Percentiles rank a stretch among this genome's conserved stretches.
phyloP scores from a whole-genome alignment of 768 basidiomycete genomes.

The Rhizopogon rudus region DNA sequence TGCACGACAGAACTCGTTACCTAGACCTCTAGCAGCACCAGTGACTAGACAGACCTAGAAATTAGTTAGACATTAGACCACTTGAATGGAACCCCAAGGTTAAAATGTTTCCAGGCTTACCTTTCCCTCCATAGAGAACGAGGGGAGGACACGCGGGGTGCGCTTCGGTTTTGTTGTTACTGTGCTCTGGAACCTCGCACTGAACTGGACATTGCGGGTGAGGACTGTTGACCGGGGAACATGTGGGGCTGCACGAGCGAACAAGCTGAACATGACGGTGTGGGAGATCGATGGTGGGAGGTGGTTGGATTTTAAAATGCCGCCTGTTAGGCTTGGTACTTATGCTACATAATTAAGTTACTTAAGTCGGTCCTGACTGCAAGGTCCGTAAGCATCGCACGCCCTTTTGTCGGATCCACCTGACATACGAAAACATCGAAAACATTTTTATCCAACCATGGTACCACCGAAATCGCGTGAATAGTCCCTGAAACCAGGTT shows the following conservation, averaged over 20 bases:
- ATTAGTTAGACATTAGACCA: background rate
- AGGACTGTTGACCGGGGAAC: conserved; percentile 10
- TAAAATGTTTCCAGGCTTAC: conserved; percentile 28
- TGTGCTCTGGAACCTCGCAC: conserved; percentile 23
- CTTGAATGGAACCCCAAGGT: background rate
- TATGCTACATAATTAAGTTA: conserved; percentile 3
- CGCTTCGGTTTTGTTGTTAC: conserved; percentile 8
- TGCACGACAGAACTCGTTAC: conserved; percentile 86
- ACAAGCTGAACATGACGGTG: conserved; percentile 23
- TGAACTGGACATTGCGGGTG: conserved; percentile 6
- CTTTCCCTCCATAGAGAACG: conserved; percentile 78
- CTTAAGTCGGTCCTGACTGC: conserved; percentile 3
- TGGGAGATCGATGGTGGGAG: conserved; percentile 8
- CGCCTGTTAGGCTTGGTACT: background rate
- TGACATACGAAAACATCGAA: background rate
- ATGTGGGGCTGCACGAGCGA: conserved; percentile 19
- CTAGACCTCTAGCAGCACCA: conserved; percentile 88
- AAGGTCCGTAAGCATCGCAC: no score
- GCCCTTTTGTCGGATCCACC: no score
- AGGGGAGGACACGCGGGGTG: conserved; percentile 52
- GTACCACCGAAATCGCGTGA: background rate
- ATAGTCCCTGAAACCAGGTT: background rate
- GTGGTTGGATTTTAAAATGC: conserved; percentile 15
- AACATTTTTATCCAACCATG: no score
- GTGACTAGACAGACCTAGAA: conserved; percentile 85